Conservation (phyloP, 345 rosid genomes). For the Ricinus communis region DNA sequence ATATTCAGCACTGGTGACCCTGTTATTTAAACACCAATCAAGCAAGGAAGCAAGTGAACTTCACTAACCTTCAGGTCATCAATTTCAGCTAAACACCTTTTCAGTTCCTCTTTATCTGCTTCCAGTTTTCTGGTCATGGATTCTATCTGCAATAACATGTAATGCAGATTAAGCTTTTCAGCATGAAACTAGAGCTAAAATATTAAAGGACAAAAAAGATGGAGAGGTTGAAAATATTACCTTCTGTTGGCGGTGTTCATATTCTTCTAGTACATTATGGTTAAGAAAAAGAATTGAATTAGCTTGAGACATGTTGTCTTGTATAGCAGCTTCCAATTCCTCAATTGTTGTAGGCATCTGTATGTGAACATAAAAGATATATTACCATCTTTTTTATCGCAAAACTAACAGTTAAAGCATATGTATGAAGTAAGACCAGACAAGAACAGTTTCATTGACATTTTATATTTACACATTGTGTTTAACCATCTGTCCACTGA, state of each 20-base stretch:
- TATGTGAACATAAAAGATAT: neutral
- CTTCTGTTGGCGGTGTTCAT: slow-evolving; percentile 70
- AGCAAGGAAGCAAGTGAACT: neutral
- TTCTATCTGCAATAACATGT: slow-evolving; percentile 44
- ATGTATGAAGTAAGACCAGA: neutral
- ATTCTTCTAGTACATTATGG: slow-evolving; percentile 76
- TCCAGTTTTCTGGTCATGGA: slow-evolving; percentile 53
- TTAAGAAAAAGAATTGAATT: slow-evolving; percentile 81
- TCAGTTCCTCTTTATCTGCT: slow-evolving; percentile 56
- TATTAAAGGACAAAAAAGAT: slow-evolving; percentile 5
- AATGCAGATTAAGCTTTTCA: slow-evolving; percentile 12
- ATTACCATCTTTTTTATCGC: neutral
- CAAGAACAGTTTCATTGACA: neutral
- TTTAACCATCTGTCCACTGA: neutral
- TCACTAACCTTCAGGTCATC: slow-evolving; percentile 60
- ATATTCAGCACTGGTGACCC: too few relatives aligned
- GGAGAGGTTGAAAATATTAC: slow-evolving; percentile 30
- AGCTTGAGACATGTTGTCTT: slow-evolving; percentile 75
- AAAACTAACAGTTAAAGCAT: neutral
- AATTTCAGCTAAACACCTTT: slow-evolving; percentile 60
- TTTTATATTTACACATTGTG: neutral
- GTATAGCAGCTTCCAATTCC: slow-evolving; percentile 88
- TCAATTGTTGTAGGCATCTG: slow-evolving; percentile 60
- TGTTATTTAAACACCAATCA: neutral
- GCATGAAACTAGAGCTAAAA: neutral